Conservation (phyloP, 805 yeast genomes). For the Kluyveromyces nonfermentans region DNA sequence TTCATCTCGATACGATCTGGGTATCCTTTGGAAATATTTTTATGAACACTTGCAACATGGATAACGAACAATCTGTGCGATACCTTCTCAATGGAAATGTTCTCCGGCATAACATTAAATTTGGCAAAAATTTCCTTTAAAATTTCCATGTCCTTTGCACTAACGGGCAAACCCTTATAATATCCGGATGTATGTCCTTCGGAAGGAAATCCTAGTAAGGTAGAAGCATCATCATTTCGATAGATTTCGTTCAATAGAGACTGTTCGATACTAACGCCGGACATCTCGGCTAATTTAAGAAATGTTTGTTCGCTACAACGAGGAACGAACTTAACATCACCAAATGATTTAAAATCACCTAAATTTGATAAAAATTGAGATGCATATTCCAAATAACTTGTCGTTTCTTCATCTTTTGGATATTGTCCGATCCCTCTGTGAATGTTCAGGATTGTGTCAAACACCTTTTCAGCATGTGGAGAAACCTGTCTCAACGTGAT, state of each 20-base stretch:
- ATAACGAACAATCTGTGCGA: constrained; percentile 42
- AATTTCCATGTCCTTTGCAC: constrained; percentile 54
- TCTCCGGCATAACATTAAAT: constrained; percentile 46
- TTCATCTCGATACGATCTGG: constrained; percentile 31
- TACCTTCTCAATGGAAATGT: constrained; percentile 61
- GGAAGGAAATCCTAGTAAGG: constrained; percentile 69
- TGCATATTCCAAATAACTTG: constrained; percentile 54
- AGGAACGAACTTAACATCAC: constrained; percentile 82
- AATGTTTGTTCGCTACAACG: constrained; percentile 41
- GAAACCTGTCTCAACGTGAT: constrained; percentile 75
- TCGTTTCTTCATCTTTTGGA: constrained; percentile 30
- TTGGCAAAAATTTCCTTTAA: constrained; percentile 31
- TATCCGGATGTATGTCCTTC: constrained; percentile 69
- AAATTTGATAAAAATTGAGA: constrained; percentile 66
- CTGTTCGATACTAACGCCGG: constrained; percentile 30
- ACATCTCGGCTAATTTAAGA: constrained; percentile 21
- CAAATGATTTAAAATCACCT: constrained; percentile 80
- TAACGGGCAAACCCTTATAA: constrained; percentile 43
- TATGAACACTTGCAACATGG: constrained; percentile 55
- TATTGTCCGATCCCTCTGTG: constrained; percentile 45
- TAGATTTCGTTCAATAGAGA: constrained; percentile 42
- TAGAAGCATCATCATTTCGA: constrained; percentile 36
- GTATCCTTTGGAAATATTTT: constrained; percentile 39
- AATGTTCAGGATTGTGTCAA: constrained; percentile 54
- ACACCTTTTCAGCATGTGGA: constrained; percentile 69